Evolutionary conservation across 768 basidiomycete genomes (phyloP), one percentile per base, ranked within the genome.

Genomic region (Leccinum truebloodii): DNA sequence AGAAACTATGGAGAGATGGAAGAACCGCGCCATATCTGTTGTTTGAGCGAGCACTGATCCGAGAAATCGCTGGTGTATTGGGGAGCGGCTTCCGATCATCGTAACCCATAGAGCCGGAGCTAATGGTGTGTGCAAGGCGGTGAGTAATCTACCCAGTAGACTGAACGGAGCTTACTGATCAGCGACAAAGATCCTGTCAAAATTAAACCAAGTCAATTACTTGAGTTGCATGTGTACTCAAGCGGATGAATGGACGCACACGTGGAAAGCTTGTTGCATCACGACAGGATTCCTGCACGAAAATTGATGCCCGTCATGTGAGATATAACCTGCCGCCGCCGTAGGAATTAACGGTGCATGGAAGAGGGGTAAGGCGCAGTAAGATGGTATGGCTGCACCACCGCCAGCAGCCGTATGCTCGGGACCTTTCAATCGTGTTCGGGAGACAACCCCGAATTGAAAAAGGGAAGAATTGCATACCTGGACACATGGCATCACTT

Each of bases 1-100:
- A 88, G 67, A 87, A 87, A 16, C 75, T 73, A 56, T 84, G 68
- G 9, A 87, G 63, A 0, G 86, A 80, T 0, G 84, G 82, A 44
- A 81, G 82, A 0, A 86, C 86, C 1, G 86, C 84, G 0, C 86
- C 86, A 18, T 86, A 76, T 32, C 86, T 73, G 61, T 87, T 81
- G 59, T 83, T 68, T 44, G 74, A 71, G 0, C 56, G 63, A 13
- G 66, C 67, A 6, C 64, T 57, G 46, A 86, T 84, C 37, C 65
- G 66, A n/a, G 69, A 60, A 4, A 78, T 75, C 3, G 59, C 73
- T 0, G 83, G 82, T 2, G 81, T 79, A 50, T 77, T 73, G 0
- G 67, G 65, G 4, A 86, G 75, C 0, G 86, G 86, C 1, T 51
- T 68, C 39, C 75, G 72, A 63, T 86, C 86, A 1, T 0, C n/a